These are phyloP conservation scores for Tardiomyces digboiensis DNA, from an alignment of 1,139 yeast genomes.

Conservation along the genomic window DNA sequence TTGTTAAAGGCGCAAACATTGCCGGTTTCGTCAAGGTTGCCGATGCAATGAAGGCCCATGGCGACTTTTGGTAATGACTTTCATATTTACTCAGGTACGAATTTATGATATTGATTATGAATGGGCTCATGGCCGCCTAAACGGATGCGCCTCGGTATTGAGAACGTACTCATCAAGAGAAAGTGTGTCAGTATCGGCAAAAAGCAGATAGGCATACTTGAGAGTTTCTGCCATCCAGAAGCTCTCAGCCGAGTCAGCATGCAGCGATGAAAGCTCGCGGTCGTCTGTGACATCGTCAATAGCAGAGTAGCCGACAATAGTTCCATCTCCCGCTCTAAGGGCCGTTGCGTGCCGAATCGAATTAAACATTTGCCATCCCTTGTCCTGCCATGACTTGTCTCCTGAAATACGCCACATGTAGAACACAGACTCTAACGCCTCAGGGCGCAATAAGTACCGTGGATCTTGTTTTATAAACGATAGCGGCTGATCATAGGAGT, in stretches of 20 bases:
- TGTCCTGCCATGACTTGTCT: constrained; percentile 55
- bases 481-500: constrained; percentile 27
- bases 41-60: constrained; percentile 96
- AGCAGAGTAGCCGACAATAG: constrained; percentile 35
- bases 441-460: constrained; percentile 58
- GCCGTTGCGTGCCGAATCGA: constrained; percentile 31
- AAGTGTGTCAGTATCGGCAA: constrained; percentile 47
- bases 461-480: constrained; percentile 31
- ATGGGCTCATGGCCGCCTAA: constrained; percentile 32
- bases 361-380: constrained; percentile 59
- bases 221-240: constrained; percentile 79
- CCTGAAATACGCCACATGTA: constrained; percentile 70
- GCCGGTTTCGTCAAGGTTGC: constrained; percentile 99
- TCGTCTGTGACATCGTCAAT: constrained; percentile 40
- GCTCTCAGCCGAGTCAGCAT: constrained; percentile 45
- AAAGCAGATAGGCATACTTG: constrained; percentile 62
- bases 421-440: constrained; percentile 66
- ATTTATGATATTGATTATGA: too few species aligned
- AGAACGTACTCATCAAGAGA: constrained; percentile 65
- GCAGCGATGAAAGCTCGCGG: constrained; percentile 3
- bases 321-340: constrained; percentile 29
- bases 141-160: constrained; percentile 77
- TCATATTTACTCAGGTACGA: neutral
- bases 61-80: constrained; percentile 52
- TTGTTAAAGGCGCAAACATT: constrained; percentile 98